Conservation (phyloP, 2,329 filamentous ascomycete species). For the Leptographium lundbergii region DNA sequence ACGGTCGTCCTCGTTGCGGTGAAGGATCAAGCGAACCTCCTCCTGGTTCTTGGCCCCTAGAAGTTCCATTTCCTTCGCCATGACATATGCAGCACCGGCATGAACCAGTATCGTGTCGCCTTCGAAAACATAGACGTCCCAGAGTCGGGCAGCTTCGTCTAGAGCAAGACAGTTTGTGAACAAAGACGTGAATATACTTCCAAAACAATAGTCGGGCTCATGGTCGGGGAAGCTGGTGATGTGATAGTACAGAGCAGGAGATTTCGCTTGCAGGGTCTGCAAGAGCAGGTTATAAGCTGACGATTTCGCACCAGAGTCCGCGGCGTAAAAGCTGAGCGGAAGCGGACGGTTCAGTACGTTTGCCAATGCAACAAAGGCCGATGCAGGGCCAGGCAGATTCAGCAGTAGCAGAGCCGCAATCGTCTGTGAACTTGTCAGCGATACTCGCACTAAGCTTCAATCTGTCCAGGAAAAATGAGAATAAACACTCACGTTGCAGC, state of each 20-base stretch:
- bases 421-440: slow-evolving; percentile 29
- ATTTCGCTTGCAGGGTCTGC: slow-evolving; percentile 52
- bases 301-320: slow-evolving; percentile 54
- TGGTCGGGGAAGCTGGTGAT: slow-evolving; percentile 38
- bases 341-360: slow-evolving; percentile 68
- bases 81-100: slow-evolving; percentile 55
- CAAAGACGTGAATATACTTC: slow-evolving; percentile 47
- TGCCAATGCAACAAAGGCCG: slow-evolving; percentile 58
- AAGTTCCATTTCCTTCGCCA: slow-evolving; percentile 38
- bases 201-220: slow-evolving; percentile 41
- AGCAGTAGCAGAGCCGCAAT: slow-evolving; percentile 63
- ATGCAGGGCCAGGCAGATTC: slow-evolving; percentile 50
- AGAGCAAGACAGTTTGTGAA: slow-evolving; percentile 52
- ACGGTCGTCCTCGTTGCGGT: slow-evolving; percentile 12
- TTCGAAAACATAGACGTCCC: slow-evolving; percentile 77
- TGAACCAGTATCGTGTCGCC: slow-evolving; percentile 61
- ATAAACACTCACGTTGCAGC: slow-evolving; percentile 53
- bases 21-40: slow-evolving; percentile 29
- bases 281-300: slow-evolving; percentile 59
- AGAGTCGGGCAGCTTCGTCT: slow-evolving; percentile 59
- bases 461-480: background rate
- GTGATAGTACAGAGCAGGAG: slow-evolving; percentile 49
- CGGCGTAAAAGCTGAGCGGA: slow-evolving; percentile 62
- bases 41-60: slow-evolving; percentile 30
- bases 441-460: background rate